Conservation (phyloP, 164 flowering plant species). For the Houttuynia cordata region DNA sequence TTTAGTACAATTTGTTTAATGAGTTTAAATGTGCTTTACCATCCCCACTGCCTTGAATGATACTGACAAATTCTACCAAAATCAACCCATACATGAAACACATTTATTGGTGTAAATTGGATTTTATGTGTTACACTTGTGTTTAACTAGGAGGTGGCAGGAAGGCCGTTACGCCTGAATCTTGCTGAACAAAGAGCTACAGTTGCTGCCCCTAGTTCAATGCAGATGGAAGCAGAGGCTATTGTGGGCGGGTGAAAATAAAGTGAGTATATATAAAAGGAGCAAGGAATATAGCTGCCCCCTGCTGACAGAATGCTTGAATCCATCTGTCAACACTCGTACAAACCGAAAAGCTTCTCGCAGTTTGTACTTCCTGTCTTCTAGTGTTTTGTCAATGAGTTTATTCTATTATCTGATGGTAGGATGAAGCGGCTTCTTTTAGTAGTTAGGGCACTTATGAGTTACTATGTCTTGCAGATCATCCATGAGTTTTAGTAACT, state of each 20-base stretch:
- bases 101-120: not conserved
- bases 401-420: too few relatives aligned
- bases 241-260: not conserved
- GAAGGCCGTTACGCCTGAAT: slow-evolving; percentile 61
- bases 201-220: not conserved
- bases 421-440: too few relatives aligned
- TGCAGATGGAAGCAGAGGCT: not conserved
- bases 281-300: too few relatives aligned
- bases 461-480: too few relatives aligned
- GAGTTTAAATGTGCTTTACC: not conserved
- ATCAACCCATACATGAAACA: not conserved
- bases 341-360: too few relatives aligned
- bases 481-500: too few relatives aligned
- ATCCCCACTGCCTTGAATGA: not conserved
- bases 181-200: slow-evolving; percentile 33
- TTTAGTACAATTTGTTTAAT: too few relatives aligned
- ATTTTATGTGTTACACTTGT: not conserved
- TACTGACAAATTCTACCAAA: not conserved
- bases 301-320: too few relatives aligned
- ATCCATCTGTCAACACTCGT: too few relatives aligned
- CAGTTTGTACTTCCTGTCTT: too few relatives aligned
- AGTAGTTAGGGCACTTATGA: too few relatives aligned
- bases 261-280: not conserved
- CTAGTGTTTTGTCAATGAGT: too few relatives aligned
- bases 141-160: slow-evolving; percentile 52